A percentile compares a stretch with the other conserved stretches of the same genome.
Evolutionary conservation across 179 eudicot genomes (phyloP).

Genomic region (Amaranthus tricolor): DNA sequence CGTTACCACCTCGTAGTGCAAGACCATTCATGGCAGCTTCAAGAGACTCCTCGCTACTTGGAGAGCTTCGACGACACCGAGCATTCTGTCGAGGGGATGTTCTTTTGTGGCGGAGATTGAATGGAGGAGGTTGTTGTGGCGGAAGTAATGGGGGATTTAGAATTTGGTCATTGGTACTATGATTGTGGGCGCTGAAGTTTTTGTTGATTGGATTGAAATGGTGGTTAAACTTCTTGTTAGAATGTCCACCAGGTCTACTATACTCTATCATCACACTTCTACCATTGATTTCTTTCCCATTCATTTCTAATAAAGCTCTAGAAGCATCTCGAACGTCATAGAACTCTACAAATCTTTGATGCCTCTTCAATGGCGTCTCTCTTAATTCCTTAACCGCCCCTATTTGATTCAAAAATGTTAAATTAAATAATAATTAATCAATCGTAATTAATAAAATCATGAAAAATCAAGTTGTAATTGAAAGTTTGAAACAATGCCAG

Average conservation of each 20-base stretch:
- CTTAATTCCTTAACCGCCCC: constrained; percentile 85
- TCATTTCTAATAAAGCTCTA: constrained; percentile 54
- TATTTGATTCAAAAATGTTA: not conserved
- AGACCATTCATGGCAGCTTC: constrained; percentile 13
- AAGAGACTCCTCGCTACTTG: constrained; percentile 22
- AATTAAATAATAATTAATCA: too few species aligned
- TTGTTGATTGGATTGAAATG: too few species aligned
- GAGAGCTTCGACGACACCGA: constrained; percentile 17
- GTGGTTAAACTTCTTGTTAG: constrained; percentile 23
- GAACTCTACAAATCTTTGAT: constrained; percentile 80
- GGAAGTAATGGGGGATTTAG: constrained; percentile 14
- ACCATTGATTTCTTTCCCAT: constrained; percentile 75
- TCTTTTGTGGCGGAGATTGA: constrained; percentile 1
- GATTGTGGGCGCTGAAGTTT: not conserved
- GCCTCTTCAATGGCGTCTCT: constrained; percentile 70
- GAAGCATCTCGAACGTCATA: constrained; percentile 79
- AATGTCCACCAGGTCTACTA: constrained; percentile 79
- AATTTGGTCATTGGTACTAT: not conserved
- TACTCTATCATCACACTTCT: constrained; percentile 54
- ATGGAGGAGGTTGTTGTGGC: constrained; percentile 8
- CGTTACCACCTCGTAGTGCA: too few species aligned
- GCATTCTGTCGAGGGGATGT: not conserved
- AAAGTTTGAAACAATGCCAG: too few species aligned
- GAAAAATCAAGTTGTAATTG: too few species aligned
- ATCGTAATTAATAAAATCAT: too few species aligned